Evolutionary conservation across 1,139 yeast species (phyloP).

Genomic region (Ashbya aceris): DNA sequence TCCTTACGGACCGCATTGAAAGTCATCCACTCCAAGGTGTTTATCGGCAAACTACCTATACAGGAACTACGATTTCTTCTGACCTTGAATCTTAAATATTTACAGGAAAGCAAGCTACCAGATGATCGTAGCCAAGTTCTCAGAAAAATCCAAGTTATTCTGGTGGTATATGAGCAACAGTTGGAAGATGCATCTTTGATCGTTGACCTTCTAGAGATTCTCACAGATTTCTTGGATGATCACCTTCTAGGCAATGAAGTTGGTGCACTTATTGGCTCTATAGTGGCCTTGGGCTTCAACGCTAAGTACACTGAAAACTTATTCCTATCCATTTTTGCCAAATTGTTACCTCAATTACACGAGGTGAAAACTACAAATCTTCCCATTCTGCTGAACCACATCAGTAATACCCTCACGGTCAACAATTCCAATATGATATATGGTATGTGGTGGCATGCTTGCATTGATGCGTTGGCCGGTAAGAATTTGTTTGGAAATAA

Average conservation of each 20-base stretch:
- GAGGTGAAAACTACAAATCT: neutral
- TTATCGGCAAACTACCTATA: neutral
- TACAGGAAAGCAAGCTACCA: slow-evolving; percentile 8
- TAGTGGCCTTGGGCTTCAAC: slow-evolving; percentile 6
- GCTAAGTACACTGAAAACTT: slow-evolving; percentile 6
- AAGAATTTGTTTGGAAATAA: neutral
- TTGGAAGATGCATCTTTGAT: slow-evolving; percentile 7
- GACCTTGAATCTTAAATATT: slow-evolving; percentile 16
- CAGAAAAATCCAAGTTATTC: slow-evolving; percentile 13
- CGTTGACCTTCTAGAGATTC: slow-evolving; percentile 4
- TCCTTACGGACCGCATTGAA: neutral
- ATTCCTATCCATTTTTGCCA: slow-evolving; percentile 10
- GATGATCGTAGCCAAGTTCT: slow-evolving; percentile 10
- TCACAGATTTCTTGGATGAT: slow-evolving; percentile 9
- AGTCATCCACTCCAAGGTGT: neutral
- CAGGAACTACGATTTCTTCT: slow-evolving; percentile 12
- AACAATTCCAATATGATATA: neutral
- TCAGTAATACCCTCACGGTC: slow-evolving; percentile 1
- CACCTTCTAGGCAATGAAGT: slow-evolving; percentile 11
- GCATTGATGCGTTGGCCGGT: slow-evolving; percentile 12
- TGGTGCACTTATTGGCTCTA: slow-evolving; percentile 7
- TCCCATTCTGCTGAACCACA: slow-evolving; percentile 4
- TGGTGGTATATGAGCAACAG: slow-evolving; percentile 11
- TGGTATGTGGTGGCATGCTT: slow-evolving; percentile 9
- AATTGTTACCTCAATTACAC: slow-evolving; percentile 7